Conservation (phyloP, 768 basidiomycete genomes). For the Suillus subluteus region DNA sequence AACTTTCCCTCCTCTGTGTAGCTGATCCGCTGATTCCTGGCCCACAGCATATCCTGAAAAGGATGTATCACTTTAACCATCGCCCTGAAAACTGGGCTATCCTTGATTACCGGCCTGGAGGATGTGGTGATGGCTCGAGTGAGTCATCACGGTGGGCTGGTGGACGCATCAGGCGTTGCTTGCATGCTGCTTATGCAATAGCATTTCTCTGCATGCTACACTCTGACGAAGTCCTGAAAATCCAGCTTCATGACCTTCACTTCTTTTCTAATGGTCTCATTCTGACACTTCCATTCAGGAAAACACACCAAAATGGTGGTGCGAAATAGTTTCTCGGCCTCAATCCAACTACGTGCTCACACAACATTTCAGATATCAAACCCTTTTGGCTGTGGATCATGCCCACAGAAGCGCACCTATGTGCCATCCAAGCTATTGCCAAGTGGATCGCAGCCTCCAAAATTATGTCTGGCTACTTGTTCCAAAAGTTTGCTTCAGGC, state of each 20-base stretch:
- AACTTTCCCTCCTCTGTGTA: too few relatives aligned
- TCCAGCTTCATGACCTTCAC: slow-evolving; percentile 29
- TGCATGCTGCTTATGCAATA: slow-evolving; percentile 36
- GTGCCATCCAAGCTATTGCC: slow-evolving; percentile 37
- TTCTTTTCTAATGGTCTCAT: slow-evolving; percentile 15
- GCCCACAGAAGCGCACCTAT: slow-evolving; percentile 34
- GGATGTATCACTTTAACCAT: slow-evolving; percentile 33
- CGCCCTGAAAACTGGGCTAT: slow-evolving; percentile 20
- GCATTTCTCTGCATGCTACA: slow-evolving; percentile 40
- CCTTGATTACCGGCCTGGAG: slow-evolving; percentile 21
- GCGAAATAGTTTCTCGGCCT: slow-evolving; percentile 1
- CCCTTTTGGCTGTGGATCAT: slow-evolving; percentile 34
- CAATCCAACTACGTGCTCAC: too few relatives aligned
- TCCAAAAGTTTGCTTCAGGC: slow-evolving; percentile 32
- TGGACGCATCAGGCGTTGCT: slow-evolving; percentile 24
- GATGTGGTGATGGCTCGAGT: slow-evolving; percentile 11
- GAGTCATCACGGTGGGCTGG: slow-evolving; percentile 36
- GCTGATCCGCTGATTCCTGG: too few relatives aligned
- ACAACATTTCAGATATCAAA: slow-evolving; percentile 27
- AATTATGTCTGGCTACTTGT: slow-evolving; percentile 37
- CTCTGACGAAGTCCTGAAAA: slow-evolving; percentile 40
- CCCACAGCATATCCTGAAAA: slow-evolving; percentile 26
- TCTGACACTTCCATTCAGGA: slow-evolving; percentile 30
- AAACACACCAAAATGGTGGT: slow-evolving; percentile 38
- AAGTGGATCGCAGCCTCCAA: slow-evolving; percentile 29